Evolutionary conservation across 1,284 basidiomycete species (phyloP).

Genomic region (Rhodotorula sp.): DNA sequence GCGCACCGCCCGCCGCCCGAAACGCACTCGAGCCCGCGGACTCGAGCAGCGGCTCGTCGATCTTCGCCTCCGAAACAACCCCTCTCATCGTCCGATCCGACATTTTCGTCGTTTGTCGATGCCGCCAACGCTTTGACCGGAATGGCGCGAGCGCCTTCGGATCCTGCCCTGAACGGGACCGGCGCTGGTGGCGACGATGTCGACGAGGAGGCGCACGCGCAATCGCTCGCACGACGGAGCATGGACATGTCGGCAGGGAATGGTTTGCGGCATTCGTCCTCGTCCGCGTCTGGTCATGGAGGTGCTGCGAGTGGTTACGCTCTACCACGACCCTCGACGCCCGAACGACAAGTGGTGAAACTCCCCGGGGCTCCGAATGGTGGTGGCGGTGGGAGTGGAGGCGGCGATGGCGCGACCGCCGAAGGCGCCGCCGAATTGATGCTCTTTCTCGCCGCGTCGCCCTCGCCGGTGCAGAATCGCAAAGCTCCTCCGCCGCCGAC

Average conservation of each 20-base stretch:
- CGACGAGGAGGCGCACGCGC: conserved; percentile 9
- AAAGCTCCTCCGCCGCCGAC: conserved; percentile 4
- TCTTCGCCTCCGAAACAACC: conserved; percentile 8
- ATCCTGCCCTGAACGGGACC: conserved; percentile 12
- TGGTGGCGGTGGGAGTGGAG: background rate
- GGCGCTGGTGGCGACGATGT: conserved; percentile 20
- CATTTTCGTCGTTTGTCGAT: conserved; percentile 39
- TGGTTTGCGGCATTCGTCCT: background rate
- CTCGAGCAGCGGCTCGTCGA: background rate
- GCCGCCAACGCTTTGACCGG: conserved; percentile 38
- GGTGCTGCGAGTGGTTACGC: background rate
- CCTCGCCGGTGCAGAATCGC: conserved; percentile 36
- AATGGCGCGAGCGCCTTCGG: conserved; percentile 31
- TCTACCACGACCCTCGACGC: conserved; percentile 25
- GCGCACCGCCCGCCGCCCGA: background rate
- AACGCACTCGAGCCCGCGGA: background rate
- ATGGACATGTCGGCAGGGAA: background rate
- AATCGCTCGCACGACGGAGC: conserved; percentile 18
- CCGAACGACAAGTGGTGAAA: conserved; percentile 11
- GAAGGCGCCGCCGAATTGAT: conserved; percentile 44
- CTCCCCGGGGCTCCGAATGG: conserved; percentile 9
- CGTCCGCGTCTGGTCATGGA: conserved; percentile 3
- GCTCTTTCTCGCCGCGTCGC: conserved; percentile 44
- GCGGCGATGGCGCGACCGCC: conserved; percentile 20
- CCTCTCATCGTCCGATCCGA: conserved; percentile 32